Evolutionary conservation across 2,329 filamentous ascomycete species (phyloP), one percentile per base, ranked within the genome.

Genomic region (Stagonosporopsis cucurbitacearum): DNA sequence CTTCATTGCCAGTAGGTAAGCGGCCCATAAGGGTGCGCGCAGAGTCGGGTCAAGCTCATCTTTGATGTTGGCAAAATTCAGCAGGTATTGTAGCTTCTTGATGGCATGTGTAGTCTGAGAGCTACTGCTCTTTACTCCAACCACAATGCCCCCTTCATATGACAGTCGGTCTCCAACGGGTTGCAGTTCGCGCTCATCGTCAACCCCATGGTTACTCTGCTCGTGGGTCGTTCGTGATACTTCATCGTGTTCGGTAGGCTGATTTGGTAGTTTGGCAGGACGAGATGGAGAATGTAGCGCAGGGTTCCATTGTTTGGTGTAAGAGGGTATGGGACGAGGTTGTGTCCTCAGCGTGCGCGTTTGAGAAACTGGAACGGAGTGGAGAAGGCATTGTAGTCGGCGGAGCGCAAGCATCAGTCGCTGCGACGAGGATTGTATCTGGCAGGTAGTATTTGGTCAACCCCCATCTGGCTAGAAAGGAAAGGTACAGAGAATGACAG

Each of bases 281-380:
- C 12, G 40, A 15, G 36, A 11, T 22, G 59, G 13, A 5, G n/a
- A 47, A 37, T 68, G 58, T n/a, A 46, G 46, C 6, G 67, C 65
- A 9, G 71, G 71, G 47, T 72, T 54, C 70, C 70, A 74, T 62
- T 40, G 35, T 42, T 58, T 63, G 22, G 62, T 11, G 19, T 68
- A 69, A n/a, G 39, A 35, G 3, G 70, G 65, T 26, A 68, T 64
- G 19, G 43, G 39, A 9, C 58, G 58, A 17, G 71, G 70, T 25
- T 58, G 44, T n/a, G 69, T 71, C 30, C 58, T 67, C 28, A 74
- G 33, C 6, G 53, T 58, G 46, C 70, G 69, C 19, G 42, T 46
- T 36, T 65, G 67, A 25, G 57, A 48, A 44, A 23, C 40, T 42
- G 37, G 54, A 44, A 54, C 43, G 51, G 62, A 62, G 62, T 58